Base-by-base conservation (phyloP, 1,139 yeast genomes). In the Groenewaldozyma sp. region DNA sequence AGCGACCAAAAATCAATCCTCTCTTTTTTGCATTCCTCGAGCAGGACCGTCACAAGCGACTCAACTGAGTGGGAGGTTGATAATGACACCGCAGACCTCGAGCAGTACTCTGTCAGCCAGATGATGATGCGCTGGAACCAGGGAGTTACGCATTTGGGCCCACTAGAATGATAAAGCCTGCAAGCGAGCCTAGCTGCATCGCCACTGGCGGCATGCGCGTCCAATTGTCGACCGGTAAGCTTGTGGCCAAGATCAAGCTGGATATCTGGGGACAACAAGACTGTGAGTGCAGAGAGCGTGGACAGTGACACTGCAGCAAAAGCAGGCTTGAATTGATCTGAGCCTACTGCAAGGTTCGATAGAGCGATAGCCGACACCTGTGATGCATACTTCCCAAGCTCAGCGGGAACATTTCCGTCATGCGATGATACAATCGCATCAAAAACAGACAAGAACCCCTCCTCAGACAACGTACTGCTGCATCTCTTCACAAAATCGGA, bases 1-100 rank as follows among this genome's bases (percentile, higher is more conserved):
- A 68, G 44, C 5, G 63, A 56, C 71, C 78, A 68, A 7, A 76
- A 45, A 11, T 65, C 53, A 5, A 54, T 38, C 14, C 39, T 32
- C 17, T 24, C 9, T 41, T 31, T 18, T 17, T 14, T 28, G 27
- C 41, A 20, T 9, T 26, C 37, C 38, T 41, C 37, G 40, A 47
- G 41, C 17, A 51, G 40, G 11, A 44, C 42, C 3, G 20, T 16
- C 16, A 45, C 29, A 6, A 50, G 44, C 16, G 19, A 20, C 17
- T 21, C 28, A n/a, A n/a, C n/a, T n/a, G n/a, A n/a, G n/a, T n/a
- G n/a, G 18, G 41, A 39, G 18, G 34, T 36, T 3, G 42, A 28
- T 20, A 47, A 42, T 18, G 49, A 33, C 9, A 14, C 14, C 18
- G 18, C 9, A 13, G 5, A 5, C 18, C 18, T 19, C 19, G 58